Conservation (phyloP, 2,329 filamentous ascomycete genomes). For the Chrysosporium keratinophilum region DNA sequence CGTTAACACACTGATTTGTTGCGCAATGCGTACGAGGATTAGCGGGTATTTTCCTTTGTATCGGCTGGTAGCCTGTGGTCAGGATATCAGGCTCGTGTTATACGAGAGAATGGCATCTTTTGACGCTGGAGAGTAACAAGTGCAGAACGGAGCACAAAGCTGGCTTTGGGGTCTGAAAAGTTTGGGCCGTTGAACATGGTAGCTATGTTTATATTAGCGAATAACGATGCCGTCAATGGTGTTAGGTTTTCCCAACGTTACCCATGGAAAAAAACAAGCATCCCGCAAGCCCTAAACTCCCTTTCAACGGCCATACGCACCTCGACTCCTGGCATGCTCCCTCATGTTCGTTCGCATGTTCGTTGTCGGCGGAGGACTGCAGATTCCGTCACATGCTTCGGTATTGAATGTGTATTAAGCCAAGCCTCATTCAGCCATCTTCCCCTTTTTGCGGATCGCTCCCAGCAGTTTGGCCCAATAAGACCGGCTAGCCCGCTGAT, state of each 20-base stretch:
- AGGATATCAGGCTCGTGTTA: no score
- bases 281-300: background rate
- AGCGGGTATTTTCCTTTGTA: no score
- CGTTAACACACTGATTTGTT: no score
- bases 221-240: background rate
- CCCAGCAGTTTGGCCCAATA: background rate
- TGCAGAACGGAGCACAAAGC: no score
- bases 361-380: background rate
- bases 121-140: no score
- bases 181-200: background rate
- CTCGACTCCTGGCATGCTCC: background rate
- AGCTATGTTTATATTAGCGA: background rate
- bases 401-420: background rate
- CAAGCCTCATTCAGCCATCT: background rate
- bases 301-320: background rate
- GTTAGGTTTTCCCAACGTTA: background rate
- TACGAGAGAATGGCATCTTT: no score
- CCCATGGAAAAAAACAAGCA: background rate
- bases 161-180: background rate
- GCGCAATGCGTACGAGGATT: no score
- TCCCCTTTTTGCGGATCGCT: slow-evolving; percentile 3
- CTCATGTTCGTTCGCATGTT: background rate
- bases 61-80: no score
- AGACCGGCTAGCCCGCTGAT: background rate
- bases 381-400: background rate